Conservation (phyloP, 2,329 filamentous ascomycete genomes). For the Fusarium drepaniforme region DNA sequence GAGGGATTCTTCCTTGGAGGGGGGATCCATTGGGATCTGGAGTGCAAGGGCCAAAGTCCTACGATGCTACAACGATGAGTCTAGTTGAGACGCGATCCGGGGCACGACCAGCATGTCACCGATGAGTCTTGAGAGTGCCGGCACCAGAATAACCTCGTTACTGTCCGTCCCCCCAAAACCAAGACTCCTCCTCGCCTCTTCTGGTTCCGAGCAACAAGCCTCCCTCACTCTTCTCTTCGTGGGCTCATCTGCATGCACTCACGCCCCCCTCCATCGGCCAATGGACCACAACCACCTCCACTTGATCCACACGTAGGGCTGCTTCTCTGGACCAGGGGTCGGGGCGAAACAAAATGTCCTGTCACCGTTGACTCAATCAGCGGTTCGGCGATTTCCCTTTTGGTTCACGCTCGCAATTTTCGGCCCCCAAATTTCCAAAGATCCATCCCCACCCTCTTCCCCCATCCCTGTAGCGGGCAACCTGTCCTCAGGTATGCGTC, state of each 20-base stretch:
- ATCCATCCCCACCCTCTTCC: conserved; percentile 6
- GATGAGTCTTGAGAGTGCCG: conserved; percentile 1
- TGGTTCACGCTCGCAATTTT: conserved; percentile 5
- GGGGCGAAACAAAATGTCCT: conserved; percentile 26
- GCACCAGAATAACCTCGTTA: conserved; percentile 12
- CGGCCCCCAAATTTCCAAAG: conserved; percentile 19
- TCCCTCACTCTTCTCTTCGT: conserved; percentile 6
- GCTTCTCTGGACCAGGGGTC: conserved; percentile 35
- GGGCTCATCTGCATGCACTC: conserved; percentile 29
- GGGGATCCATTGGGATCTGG: background rate
- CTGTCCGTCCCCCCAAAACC: background rate
- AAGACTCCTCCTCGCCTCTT: conserved; percentile 19
- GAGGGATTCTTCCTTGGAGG: background rate
- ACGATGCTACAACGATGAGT: background rate
- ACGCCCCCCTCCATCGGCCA: conserved; percentile 27
- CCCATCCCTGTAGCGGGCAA: conserved; percentile 17
- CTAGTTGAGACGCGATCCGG: background rate
- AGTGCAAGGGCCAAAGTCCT: background rate
- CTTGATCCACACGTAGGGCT: conserved; percentile 46
- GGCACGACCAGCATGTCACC: background rate
- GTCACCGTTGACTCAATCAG: conserved; percentile 43
- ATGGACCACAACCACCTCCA: conserved; percentile 29
- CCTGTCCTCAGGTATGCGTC: conserved; percentile 30
- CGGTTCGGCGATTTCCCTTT: conserved; percentile 40
- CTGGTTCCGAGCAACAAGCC: conserved; percentile 7